Percentiles rank a stretch among this genome's conserved stretches.
These are phyloP conservation scores for Tuber indicum DNA, from an alignment of 495 filamentous ascomycete genomes.

Conservation along the genomic window DNA sequence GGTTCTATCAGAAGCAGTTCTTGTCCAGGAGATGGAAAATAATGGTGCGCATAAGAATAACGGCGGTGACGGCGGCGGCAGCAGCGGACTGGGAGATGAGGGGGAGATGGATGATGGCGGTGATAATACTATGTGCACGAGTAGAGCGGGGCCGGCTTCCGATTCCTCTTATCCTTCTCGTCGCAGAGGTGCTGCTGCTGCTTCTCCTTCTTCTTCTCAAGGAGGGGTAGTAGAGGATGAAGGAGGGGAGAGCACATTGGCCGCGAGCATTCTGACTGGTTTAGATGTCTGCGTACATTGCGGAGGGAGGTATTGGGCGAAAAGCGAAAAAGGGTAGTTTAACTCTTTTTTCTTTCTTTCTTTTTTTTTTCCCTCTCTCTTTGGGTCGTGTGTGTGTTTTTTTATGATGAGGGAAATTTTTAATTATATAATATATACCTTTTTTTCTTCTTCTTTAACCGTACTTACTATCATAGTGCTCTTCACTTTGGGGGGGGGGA, in stretches of 20 bases:
- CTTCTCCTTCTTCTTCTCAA: neutral
- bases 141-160: neutral
- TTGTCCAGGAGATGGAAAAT: constrained; percentile 13
- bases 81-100: constrained; percentile 28
- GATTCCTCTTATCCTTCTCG: neutral
- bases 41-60: neutral
- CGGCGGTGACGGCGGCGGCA: neutral
- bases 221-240: constrained; percentile 5
- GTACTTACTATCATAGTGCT: neutral
- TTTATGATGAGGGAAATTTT: constrained; percentile 4
- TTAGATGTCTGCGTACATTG: constrained; percentile 42
- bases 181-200: neutral
- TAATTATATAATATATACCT: neutral
- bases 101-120: constrained; percentile 22
- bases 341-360: constrained; percentile 1
- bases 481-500: neutral
- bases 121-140: neutral
- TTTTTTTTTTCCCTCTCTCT: neutral
- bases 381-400: neutral
- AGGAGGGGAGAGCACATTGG: constrained; percentile 36
- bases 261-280: constrained; percentile 27
- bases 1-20: constrained; percentile 36
- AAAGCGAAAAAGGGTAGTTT: constrained; percentile 28
- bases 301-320: constrained; percentile 42
- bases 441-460: neutral